Evolutionary conservation across 2,329 filamentous ascomycete species (phyloP), one percentile per base, ranked within the genome.

Genomic region (Remersonia thermophila): DNA sequence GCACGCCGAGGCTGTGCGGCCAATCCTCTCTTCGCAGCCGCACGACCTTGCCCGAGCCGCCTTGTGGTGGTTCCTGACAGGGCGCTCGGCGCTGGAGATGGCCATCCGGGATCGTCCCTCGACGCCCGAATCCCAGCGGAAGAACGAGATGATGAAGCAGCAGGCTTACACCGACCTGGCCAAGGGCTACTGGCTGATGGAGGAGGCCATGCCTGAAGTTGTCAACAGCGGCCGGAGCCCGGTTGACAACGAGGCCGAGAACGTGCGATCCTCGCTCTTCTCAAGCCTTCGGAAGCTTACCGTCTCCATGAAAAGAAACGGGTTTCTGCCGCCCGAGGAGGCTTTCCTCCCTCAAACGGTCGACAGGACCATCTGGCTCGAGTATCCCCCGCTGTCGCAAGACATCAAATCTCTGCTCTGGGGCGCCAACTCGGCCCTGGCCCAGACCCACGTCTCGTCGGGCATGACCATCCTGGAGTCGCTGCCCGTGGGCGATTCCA

Each of bases 61-160:
- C 3, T 63, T 83, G 1, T 95, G 87, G 87, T 95, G 87, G 87
- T 93, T 94, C 51, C 54, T 93, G 31, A 80, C 75, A 47, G 87
- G 86, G 14, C 77, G 86, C 42, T 73, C 78, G 51, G 76, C 77
- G 8, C 66, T 94, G 35, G 87, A 94, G 55, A 58, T 62, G 10
- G 66, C 79, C 27, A 77, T 93, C 32, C 71, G 83, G 41, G 77
- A 74, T 35, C 69, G 73, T 6, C 69, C 77, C 20, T 59, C 63
- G 26, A 65, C 59, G 29, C 63, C 69, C 4, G 68, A 75, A 42
- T 62, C 59, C 7, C 63, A 73, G 46, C 62, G 67, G 52, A 61
- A 69, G 48, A 69, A 65, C 44, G 64, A 73, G 44, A 62, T 70
- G 44, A 56, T 72, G 42, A 65, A 70, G 46, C 77, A 82, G 39